Evolutionary conservation across 306 rosid genomes (phyloP).

Genomic region (Abrus pulchellus): DNA sequence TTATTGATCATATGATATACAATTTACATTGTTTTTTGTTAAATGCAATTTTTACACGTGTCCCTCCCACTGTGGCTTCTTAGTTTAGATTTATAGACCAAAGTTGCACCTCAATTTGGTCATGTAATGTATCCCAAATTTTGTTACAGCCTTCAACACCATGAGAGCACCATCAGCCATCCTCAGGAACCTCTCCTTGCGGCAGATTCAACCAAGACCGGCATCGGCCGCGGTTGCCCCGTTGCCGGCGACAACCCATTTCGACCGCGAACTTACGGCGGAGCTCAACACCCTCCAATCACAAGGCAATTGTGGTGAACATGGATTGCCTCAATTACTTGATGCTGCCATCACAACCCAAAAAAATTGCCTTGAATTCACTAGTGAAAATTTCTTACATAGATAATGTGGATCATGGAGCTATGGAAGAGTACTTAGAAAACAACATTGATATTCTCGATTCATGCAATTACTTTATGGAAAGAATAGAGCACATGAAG

Average conservation of each 20-base stretch:
- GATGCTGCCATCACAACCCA: constrained; percentile 56
- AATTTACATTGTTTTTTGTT: background rate
- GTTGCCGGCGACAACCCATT: constrained; percentile 29
- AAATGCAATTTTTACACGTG: constrained; percentile 16
- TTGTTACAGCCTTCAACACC: background rate
- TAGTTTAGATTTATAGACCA: constrained; percentile 13
- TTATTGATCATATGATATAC: background rate
- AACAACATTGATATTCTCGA: constrained; percentile 49
- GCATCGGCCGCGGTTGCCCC: constrained; percentile 42
- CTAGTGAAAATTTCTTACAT: constrained; percentile 28
- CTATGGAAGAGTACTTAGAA: constrained; percentile 49
- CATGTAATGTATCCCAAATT: constrained; percentile 4
- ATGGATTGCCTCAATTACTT: constrained; percentile 40
- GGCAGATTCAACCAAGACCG: constrained; percentile 36
- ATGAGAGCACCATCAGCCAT: constrained; percentile 49
- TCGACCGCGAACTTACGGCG: constrained; percentile 39
- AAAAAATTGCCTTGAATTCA: constrained; percentile 43
- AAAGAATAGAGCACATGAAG: constrained; percentile 39
- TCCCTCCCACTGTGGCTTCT: background rate
- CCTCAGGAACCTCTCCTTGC: constrained; percentile 45
- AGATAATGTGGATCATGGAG: constrained; percentile 30
- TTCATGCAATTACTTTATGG: constrained; percentile 48
- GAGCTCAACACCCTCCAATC: constrained; percentile 46
- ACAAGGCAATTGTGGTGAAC: background rate
- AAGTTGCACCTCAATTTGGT: constrained; percentile 13